Evolutionary conservation across 768 basidiomycete species (phyloP), one percentile per base, ranked within the genome.

Genomic region (Guyanaporus albipodus): DNA sequence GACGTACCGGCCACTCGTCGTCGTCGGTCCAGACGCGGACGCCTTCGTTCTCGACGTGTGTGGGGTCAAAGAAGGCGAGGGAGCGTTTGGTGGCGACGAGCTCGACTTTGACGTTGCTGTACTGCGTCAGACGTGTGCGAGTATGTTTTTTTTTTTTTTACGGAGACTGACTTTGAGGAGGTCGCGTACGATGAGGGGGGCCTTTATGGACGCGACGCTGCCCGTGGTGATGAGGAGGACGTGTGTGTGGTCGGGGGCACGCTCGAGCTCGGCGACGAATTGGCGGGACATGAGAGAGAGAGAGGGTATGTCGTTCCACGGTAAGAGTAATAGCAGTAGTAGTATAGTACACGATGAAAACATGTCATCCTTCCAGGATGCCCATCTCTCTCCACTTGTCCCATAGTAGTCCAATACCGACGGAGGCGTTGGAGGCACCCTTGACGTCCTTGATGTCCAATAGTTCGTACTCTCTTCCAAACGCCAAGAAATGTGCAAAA

Each of bases 401-500:
- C 81, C 87, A 91, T 19, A 97, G 71, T 45, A 83, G 67, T 7
- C 89, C 90, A 15, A 86, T 75, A 0, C 91, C 89, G 0, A 87
- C 85, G 4, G 74, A 67, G 6, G 77, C 68, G 39, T 74, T 77
- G 2, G 78, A 59, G 35, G 80, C 70, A 1, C 89, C 89, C 51
- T 79, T 86, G 62, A 96, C 80, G 63, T 98, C 95, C 67, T 86
- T 90, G 51, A 85, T 74, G 42, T 95, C 91, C 54, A 97, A 65
- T 49, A 98, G 64, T 59, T 97, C 90, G 67, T 94, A 98, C 67
- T 97, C 91, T 53, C 79, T 78, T 0, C 95, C 95, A 58, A 98
- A 98, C 1, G 94, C 92, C 41, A 98, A 74, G 71, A 96, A 99
- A 68, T 98, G 95, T 0, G 95, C 95, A 67, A 98, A 98, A 29